Base-by-base conservation (phyloP, 164 flowering plant species). In the Annona squamosa region DNA sequence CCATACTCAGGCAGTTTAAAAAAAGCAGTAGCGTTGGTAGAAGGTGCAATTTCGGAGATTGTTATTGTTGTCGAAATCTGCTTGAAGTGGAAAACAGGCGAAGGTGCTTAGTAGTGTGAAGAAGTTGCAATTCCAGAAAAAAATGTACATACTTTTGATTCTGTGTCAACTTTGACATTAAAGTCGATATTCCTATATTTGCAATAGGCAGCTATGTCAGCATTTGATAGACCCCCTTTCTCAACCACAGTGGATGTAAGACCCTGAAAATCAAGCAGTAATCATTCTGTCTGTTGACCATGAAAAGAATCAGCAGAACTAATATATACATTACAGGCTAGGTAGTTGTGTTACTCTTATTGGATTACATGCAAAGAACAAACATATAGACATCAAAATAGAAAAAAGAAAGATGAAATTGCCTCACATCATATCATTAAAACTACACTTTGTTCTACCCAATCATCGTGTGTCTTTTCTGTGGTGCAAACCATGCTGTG, bases 121-220 rank as follows among this genome's bases (percentile, higher is more conserved):
- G 48, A 26, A 71, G 6, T n/a, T 71, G n/a, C n/a, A 71, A 44
- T n/a, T 45, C 16, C 5, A 4, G 56, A 67, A 9, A 61, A 19
- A 57, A 63, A 65, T 73, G 13, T 67, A 79, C 94, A 19, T 18
- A 95, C 99, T 79, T 87, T 93, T 52, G 98, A 90, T 67, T 78
- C 93, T n/a, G 99, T 90, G 77, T 95, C 97, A 83, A 91, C 85
- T 90, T 95, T 93, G 81, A 91, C 87, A 85, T 91, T 91, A 78
- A 92, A 68, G 18, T 81, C 16, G 63, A 86, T 78, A 71, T 86
- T 91, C 74, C 85, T 87, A 82, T 91, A 88, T 76, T 88, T 88
- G 89, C 87, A 93, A 63, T 42, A 80, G 2, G 88, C 86, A 59
- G 83, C 88, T 59, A 93, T 85, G 81, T 95, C 98, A n/a, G 92